Percentiles rank a stretch among this genome's conserved stretches.
Conservation (phyloP, 208 protist species). For the Crithidia bombi region DNA sequence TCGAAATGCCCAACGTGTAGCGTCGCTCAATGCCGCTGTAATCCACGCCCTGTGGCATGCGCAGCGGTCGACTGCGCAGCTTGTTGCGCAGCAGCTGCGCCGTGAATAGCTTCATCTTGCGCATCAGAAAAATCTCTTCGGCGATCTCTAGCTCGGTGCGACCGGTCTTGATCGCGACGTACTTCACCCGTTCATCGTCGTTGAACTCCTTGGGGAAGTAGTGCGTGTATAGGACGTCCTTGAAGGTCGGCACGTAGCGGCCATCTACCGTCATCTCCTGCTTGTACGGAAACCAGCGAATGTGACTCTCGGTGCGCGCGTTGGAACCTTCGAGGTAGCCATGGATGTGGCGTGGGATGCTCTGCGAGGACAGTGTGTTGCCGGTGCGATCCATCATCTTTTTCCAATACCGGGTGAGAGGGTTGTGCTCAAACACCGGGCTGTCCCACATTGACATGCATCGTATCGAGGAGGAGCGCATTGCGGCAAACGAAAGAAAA, state of each 20-base stretch:
- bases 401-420: slow-evolving; percentile 82
- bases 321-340: slow-evolving; percentile 83
- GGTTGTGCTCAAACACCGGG: slow-evolving; percentile 82
- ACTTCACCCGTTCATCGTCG: slow-evolving; percentile 87
- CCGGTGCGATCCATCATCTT: slow-evolving; percentile 81
- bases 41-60: slow-evolving; percentile 82
- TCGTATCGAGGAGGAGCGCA: slow-evolving; percentile 28
- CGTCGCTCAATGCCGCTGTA: slow-evolving; percentile 85
- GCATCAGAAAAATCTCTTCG: slow-evolving; percentile 89
- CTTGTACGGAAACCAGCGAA: slow-evolving; percentile 91
- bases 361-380: slow-evolving; percentile 76
- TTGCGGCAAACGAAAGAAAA: slow-evolving; percentile 13
- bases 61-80: slow-evolving; percentile 66
- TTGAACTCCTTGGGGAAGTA: slow-evolving; percentile 83
- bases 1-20: slow-evolving; percentile 77
- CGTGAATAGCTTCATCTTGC: slow-evolving; percentile 85
- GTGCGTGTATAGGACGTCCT: slow-evolving; percentile 78
- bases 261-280: slow-evolving; percentile 85
- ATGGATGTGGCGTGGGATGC: slow-evolving; percentile 88
- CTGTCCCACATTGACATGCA: slow-evolving; percentile 85
- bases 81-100: slow-evolving; percentile 85
- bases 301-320: slow-evolving; percentile 61
- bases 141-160: slow-evolving; percentile 79
- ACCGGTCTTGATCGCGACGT: slow-evolving; percentile 78
- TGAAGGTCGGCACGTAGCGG: slow-evolving; percentile 75